Conservation (phyloP, 345 rosid genomes). For the Camelina laxa region DNA sequence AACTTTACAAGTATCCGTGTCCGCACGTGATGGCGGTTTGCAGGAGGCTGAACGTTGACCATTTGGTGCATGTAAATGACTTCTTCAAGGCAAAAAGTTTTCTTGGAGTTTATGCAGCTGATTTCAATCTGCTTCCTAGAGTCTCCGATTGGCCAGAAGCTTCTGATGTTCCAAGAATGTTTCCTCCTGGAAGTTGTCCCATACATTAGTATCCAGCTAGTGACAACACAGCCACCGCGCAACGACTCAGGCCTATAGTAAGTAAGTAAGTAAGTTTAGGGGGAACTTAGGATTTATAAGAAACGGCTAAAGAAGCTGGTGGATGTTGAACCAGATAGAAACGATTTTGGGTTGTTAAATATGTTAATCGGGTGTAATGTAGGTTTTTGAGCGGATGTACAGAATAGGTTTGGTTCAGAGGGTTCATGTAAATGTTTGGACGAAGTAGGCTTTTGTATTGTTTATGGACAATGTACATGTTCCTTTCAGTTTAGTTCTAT, state of each 20-base stretch:
- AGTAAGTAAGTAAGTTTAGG: background rate
- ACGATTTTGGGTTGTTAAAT: too few species aligned
- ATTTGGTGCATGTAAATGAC: conserved; percentile 4
- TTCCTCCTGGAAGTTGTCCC: background rate
- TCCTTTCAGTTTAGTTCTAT: too few species aligned
- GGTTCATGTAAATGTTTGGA: too few species aligned
- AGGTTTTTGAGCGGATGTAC: too few species aligned
- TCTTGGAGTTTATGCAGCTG: too few species aligned
- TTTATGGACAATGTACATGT: too few species aligned
- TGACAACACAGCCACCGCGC: background rate
- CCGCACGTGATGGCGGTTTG: conserved; percentile 17
- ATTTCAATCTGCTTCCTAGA: too few species aligned
- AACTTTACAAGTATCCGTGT: conserved; percentile 6
- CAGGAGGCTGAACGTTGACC: conserved; percentile 16
- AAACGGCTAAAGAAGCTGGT: background rate
- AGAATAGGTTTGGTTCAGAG: too few species aligned
- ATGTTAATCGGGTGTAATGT: too few species aligned
- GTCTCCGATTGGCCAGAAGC: background rate
- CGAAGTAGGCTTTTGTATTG: too few species aligned
- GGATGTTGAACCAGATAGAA: too few species aligned
- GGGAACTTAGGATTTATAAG: background rate
- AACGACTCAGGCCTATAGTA: background rate
- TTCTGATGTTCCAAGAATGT: background rate
- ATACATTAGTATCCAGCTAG: background rate
- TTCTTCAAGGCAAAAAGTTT: too few species aligned